Conservation (phyloP, 306 rosid genomes). For the Rosa lucieae region DNA sequence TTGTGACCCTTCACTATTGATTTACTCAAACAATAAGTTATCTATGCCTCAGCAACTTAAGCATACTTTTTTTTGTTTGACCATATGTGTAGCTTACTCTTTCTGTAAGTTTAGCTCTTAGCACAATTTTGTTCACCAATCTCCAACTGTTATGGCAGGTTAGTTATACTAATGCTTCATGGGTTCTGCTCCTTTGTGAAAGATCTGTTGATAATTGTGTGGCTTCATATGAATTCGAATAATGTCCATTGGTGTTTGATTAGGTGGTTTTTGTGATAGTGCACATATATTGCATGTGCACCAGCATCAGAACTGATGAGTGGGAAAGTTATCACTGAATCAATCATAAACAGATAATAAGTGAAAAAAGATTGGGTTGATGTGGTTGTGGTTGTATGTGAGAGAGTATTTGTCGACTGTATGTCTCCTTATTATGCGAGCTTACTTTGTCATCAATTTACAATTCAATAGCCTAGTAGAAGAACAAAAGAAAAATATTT, state of each 20-base stretch:
- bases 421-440: not conserved
- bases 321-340: constrained; percentile 42
- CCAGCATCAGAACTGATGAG: constrained; percentile 54
- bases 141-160: constrained; percentile 37
- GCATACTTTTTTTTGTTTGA: not conserved
- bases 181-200: not conserved
- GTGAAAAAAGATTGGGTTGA: too few relatives aligned
- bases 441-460: not conserved
- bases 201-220: not conserved
- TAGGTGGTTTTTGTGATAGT: constrained; percentile 39
- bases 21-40: not conserved
- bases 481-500: not conserved
- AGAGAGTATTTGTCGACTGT: not conserved
- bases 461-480: not conserved
- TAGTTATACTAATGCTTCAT: not conserved
- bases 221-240: not conserved
- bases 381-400: not conserved
- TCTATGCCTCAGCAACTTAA: constrained; percentile 14
- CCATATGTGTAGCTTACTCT: constrained; percentile 30
- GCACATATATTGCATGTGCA: constrained; percentile 45
- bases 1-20: too few relatives aligned
- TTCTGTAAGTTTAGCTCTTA: constrained; percentile 32
- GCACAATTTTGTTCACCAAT: constrained; percentile 36
- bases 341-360: not conserved
- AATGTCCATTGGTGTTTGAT: not conserved